Evolutionary conservation across 1,284 basidiomycete genomes (phyloP), one percentile per base, ranked within the genome.

Genomic region (Apiotrichum akiyoshidainum): DNA sequence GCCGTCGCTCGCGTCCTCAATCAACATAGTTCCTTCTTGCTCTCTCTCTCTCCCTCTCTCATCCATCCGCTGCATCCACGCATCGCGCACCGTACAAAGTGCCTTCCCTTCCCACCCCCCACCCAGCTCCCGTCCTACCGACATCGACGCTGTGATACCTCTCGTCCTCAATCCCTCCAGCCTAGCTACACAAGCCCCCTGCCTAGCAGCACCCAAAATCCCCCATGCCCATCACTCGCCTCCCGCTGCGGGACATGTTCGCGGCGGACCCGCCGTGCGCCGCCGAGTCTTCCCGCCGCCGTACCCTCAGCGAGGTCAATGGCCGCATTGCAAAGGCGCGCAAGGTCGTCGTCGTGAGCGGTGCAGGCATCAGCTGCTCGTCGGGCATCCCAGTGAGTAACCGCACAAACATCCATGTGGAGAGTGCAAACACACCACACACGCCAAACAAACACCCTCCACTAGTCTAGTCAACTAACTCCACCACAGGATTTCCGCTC

Each of bases 311-410:
- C 8, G 85, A 86, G 54, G 76, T 94, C 44, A 90, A 90, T 12
- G 80, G 85, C 4, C 80, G 86, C 8, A 86, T 95, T 40, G 87
- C 87, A 17, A 92, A 89, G 78, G 85, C 85, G 76, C 91, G 87
- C 79, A 87, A 85, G 77, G 87, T 92, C 60, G 83, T 95, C 16
- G 85, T 93, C 9, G 87, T 95, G 64, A 90, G 89, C 45, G 92
- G 92, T 19, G 92, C 92, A 9, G 92, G 92, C 46, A 93, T 95
- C 59, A 93, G 90, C 35, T 95, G 92, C 74, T 90, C 89, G 26
- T 90, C 87, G 72, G 92, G 92, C 48, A 93, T 96, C 68, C 92
- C 92, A 9, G 92, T 94, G 70, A 68, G 87, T 80, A 6, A 3
- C 46, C 35, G 5, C 12, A n/a, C 11, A 19, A 7, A 34, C 26